phyloP scores from a whole-genome alignment of 2,329 filamentous ascomycete species.

The Chrysosporium keratinophilum region DNA sequence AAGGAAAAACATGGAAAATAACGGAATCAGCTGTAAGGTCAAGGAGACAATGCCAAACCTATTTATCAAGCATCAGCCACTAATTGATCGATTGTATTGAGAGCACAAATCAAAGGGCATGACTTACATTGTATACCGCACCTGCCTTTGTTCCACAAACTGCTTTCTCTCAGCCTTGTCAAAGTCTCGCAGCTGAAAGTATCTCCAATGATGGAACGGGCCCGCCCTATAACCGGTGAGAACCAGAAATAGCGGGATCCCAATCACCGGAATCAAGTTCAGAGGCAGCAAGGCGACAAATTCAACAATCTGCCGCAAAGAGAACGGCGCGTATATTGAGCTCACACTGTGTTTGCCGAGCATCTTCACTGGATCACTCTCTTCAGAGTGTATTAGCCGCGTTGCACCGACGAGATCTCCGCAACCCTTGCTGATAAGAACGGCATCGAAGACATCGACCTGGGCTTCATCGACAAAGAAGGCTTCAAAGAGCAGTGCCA shows the following conservation, averaged over 20 bases:
- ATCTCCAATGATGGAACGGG: constrained; percentile 81
- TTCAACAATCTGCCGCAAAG: constrained; percentile 78
- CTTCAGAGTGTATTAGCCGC: constrained; percentile 55
- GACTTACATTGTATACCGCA: constrained; percentile 72
- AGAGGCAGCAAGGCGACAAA: constrained; percentile 69
- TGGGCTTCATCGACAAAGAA: constrained; percentile 71
- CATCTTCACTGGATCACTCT: constrained; percentile 62
- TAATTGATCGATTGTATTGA: not conserved
- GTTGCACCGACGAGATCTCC: constrained; percentile 58
- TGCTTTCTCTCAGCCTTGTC: constrained; percentile 61
- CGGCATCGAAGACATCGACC: constrained; percentile 77
- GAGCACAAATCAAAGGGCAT: not conserved
- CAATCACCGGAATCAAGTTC: constrained; percentile 75
- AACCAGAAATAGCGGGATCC: constrained; percentile 74
- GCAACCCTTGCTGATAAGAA: constrained; percentile 55
- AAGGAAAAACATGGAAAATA: constrained; percentile 88
- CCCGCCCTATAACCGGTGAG: constrained; percentile 80
- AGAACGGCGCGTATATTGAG: constrained; percentile 79
- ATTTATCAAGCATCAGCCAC: constrained; percentile 6
- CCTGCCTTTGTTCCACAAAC: constrained; percentile 56
- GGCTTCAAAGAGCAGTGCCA: constrained; percentile 61
- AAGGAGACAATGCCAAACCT: constrained; percentile 78
- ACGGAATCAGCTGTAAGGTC: constrained; percentile 73
- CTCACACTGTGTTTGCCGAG: constrained; percentile 70
- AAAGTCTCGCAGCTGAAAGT: constrained; percentile 70